Conservation (phyloP, 305 asterid species). For the Plantago lanceolata region DNA sequence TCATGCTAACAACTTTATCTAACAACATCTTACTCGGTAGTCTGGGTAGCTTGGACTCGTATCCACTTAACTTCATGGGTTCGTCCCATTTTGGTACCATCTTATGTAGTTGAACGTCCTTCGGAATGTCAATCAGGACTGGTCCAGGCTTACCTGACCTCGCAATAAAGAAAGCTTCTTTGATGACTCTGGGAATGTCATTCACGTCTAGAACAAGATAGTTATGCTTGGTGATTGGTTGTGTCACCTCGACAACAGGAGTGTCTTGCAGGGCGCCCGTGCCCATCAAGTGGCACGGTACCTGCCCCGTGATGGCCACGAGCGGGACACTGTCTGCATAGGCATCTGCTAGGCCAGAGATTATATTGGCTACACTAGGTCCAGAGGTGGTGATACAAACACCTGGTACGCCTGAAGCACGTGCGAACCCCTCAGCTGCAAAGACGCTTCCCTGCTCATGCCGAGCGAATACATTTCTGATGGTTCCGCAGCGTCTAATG, state of each 20-base stretch:
- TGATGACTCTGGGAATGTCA: constrained; percentile 43
- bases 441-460: constrained; percentile 51
- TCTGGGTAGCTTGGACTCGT: constrained; percentile 35
- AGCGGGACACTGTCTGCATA: constrained; percentile 45
- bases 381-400: constrained; percentile 57
- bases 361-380: constrained; percentile 49
- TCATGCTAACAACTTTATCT: constrained; percentile 34
- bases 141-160: constrained; percentile 48
- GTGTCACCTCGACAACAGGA: constrained; percentile 45
- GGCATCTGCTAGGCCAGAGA: constrained; percentile 47
- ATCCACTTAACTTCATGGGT: constrained; percentile 36
- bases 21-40: constrained; percentile 30
- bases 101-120: constrained; percentile 43
- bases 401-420: constrained; percentile 41
- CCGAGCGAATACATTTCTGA: constrained; percentile 43
- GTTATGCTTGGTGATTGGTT: constrained; percentile 46
- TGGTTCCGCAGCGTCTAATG: constrained; percentile 34
- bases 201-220: constrained; percentile 40
- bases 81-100: constrained; percentile 46
- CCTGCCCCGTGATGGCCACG: constrained; percentile 55
- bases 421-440: constrained; percentile 54
- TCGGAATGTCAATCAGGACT: constrained; percentile 44
- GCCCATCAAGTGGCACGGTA: constrained; percentile 48
- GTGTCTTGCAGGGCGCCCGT: constrained; percentile 51
- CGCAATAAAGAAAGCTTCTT: constrained; percentile 41